These are phyloP conservation scores for Quercus phellos DNA, from an alignment of 331 rosid species.

Conservation along the genomic window DNA sequence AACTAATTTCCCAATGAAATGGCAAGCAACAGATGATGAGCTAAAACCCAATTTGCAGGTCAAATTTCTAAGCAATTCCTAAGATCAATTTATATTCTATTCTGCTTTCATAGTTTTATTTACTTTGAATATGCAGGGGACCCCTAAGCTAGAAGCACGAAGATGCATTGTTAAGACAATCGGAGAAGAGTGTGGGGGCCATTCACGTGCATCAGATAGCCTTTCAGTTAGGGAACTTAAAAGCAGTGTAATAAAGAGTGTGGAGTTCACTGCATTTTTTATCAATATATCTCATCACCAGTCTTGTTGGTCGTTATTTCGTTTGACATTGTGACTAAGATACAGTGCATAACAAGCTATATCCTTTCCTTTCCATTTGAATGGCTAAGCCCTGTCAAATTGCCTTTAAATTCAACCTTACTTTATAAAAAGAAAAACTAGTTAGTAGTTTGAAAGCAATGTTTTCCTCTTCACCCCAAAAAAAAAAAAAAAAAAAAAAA, in stretches of 20 bases:
- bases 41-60: too few relatives aligned
- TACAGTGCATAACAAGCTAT: neutral
- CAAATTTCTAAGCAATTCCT: too few relatives aligned
- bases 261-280: too few relatives aligned
- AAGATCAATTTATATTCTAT: too few relatives aligned
- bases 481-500: too few relatives aligned
- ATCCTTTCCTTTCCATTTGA: neutral
- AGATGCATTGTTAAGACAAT: conserved; percentile 33
- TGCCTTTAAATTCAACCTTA: neutral
- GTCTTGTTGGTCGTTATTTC: neutral
- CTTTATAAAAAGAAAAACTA: neutral
- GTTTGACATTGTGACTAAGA: neutral
- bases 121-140: conserved; percentile 3
- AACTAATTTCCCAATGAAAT: too few relatives aligned
- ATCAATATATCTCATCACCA: neutral
- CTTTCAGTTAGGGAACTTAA: conserved; percentile 16
- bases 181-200: conserved; percentile 34
- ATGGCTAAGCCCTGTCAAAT: neutral
- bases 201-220: conserved; percentile 37
- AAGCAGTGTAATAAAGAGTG: conserved; percentile 23
- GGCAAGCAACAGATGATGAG: too few relatives aligned
- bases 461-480: too few relatives aligned
- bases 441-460: too few relatives aligned
- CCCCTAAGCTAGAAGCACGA: conserved; percentile 8
- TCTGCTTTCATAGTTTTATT: too few relatives aligned